Percentiles rank a stretch among this genome's conserved stretches.
Evolutionary conservation across 345 rosid species (phyloP).

Genomic region (Syzygium grande): DNA sequence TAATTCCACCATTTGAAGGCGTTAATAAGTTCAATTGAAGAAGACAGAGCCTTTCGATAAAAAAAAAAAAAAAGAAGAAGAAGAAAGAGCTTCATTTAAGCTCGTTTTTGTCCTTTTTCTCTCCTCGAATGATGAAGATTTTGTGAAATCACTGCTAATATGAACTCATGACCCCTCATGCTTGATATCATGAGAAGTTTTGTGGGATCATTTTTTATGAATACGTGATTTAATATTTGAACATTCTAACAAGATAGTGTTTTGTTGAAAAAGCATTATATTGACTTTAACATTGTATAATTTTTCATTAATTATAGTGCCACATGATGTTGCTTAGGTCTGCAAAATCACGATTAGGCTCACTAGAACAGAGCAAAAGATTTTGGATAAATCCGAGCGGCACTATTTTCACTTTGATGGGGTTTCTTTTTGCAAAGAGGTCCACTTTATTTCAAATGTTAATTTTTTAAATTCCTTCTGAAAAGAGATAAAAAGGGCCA

Average conservation of each 20-base stretch:
- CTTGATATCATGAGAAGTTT: not conserved
- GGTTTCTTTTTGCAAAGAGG: not conserved
- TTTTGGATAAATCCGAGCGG: not conserved
- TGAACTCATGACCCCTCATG: not conserved
- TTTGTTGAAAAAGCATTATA: not conserved
- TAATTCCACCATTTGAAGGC: not conserved
- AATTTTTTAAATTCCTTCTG: not conserved
- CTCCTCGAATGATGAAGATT: not conserved
- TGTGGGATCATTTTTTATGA: accelerated
- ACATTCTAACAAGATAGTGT: too few relatives aligned
- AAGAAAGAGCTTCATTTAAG: not conserved
- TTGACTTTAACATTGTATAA: not conserved
- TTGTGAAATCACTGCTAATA: not conserved
- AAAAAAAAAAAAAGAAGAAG: too few relatives aligned
- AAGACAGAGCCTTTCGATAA: too few relatives aligned
- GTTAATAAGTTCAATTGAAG: not conserved
- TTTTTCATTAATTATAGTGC: not conserved
- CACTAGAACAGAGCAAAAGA: not conserved
- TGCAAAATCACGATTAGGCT: not conserved
- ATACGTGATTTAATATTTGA: not conserved
- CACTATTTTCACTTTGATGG: not conserved
- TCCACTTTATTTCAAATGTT: not conserved
- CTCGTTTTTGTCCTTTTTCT: not conserved
- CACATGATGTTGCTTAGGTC: not conserved
- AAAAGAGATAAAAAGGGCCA: not conserved